Evolutionary conservation across 2,329 filamentous ascomycete species (phyloP).

Genomic region (Neoarthrinium moseri): DNA sequence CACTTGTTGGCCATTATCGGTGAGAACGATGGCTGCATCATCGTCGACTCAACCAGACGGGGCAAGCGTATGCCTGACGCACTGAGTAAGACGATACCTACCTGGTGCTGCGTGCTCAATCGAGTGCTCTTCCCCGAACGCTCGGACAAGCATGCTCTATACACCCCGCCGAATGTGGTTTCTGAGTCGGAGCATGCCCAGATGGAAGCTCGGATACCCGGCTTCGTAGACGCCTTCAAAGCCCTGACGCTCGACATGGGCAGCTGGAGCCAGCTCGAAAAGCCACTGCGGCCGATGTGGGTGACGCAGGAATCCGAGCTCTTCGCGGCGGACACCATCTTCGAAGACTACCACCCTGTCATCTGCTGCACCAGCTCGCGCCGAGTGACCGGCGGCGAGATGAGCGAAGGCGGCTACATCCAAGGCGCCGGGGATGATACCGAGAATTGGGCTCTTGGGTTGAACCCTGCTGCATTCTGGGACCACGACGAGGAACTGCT

Average conservation of each 20-base stretch:
- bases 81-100: conserved; percentile 87
- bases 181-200: conserved; percentile 76
- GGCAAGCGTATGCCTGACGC: conserved; percentile 96
- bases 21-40: conserved; percentile 70
- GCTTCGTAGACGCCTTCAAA: conserved; percentile 50
- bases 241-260: conserved; percentile 61
- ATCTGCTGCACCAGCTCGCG: conserved; percentile 85
- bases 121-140: conserved; percentile 65
- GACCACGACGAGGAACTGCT: conserved; percentile 60
- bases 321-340: conserved; percentile 38
- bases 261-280: conserved; percentile 58
- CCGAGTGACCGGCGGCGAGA: conserved; percentile 66
- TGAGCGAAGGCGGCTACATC: conserved; percentile 74
- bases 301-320: conserved; percentile 67
- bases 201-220: conserved; percentile 61
- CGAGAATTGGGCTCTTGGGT: conserved; percentile 84
- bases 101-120: conserved; percentile 91
- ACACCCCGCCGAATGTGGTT: conserved; percentile 71
- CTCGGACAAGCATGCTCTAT: conserved; percentile 49
- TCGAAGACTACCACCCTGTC: conserved; percentile 65
- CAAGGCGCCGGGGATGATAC: conserved; percentile 95
- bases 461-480: conserved; percentile 84
- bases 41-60: conserved; percentile 89
- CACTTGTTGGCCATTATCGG: conserved; percentile 72
- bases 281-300: conserved; percentile 78